Evolutionary conservation across 768 basidiomycete genomes (phyloP).

Genomic region (Chiua virens): DNA sequence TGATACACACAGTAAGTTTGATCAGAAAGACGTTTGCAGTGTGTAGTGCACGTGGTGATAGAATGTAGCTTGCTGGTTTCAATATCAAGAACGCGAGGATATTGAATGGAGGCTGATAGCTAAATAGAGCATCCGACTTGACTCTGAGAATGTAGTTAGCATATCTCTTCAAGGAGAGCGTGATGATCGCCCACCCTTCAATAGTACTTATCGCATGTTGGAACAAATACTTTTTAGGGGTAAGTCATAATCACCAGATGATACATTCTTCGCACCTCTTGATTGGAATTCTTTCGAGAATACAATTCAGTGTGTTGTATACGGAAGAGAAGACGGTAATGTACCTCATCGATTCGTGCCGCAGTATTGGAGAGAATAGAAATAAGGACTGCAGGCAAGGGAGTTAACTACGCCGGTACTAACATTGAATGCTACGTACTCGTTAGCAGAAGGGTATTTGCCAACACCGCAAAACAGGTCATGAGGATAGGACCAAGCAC

Average conservation of each 20-base stretch:
- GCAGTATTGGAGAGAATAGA: slow-evolving; percentile 92
- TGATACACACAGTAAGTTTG: slow-evolving; percentile 66
- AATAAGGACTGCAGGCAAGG: slow-evolving; percentile 53
- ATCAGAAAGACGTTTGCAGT: slow-evolving; percentile 84
- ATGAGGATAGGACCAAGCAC: slow-evolving; percentile 78
- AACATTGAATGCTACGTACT: slow-evolving; percentile 46
- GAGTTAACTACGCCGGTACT: slow-evolving; percentile 2
- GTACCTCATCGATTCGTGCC: slow-evolving; percentile 65
- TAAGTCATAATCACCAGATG: slow-evolving; percentile 12
- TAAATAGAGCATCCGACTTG: slow-evolving; percentile 87
- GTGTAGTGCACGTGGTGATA: slow-evolving; percentile 79
- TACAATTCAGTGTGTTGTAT: not conserved
- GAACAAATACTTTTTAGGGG: slow-evolving; percentile 67
- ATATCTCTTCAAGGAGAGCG: not conserved
- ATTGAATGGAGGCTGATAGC: slow-evolving; percentile 91
- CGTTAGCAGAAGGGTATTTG: slow-evolving; percentile 76
- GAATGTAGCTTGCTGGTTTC: slow-evolving; percentile 73
- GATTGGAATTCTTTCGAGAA: slow-evolving; percentile 50
- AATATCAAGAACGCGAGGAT: slow-evolving; percentile 77
- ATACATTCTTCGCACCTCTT: slow-evolving; percentile 44
- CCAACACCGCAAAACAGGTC: slow-evolving; percentile 76
- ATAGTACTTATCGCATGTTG: slow-evolving; percentile 86
- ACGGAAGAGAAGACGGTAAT: slow-evolving; percentile 14
- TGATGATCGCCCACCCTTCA: slow-evolving; percentile 59
- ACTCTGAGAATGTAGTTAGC: slow-evolving; percentile 47